Conservation (phyloP, 768 basidiomycete genomes). For the Botryobasidium botryosum region DNA sequence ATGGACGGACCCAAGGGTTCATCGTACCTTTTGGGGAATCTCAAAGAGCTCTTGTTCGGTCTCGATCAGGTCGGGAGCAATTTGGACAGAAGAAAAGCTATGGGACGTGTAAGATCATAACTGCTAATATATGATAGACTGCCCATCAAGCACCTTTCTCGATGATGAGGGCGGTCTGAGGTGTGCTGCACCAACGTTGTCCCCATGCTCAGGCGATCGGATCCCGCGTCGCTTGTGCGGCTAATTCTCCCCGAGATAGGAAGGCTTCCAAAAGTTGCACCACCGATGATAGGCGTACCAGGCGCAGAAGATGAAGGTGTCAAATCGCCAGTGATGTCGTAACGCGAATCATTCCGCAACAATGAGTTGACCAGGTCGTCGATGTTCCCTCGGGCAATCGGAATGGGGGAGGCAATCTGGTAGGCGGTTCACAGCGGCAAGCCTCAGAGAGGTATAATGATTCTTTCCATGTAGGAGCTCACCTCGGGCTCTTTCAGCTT, state of each 20-base stretch:
- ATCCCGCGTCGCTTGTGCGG: slow-evolving; percentile 13
- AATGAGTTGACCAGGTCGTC: slow-evolving; percentile 33
- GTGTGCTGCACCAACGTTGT: neutral
- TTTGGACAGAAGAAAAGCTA: slow-evolving; percentile 24
- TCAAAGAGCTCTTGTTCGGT: slow-evolving; percentile 83
- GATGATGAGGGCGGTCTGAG: too few species aligned
- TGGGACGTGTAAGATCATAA: slow-evolving; percentile 1
- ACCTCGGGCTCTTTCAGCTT: slow-evolving; percentile 20
- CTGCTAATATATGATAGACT: slow-evolving; percentile 7
- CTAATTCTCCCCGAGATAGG: slow-evolving; percentile 16
- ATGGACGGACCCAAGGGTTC: slow-evolving; percentile 8
- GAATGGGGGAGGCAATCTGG: slow-evolving; percentile 7
- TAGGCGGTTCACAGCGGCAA: neutral
- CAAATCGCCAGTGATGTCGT: slow-evolving; percentile 39
- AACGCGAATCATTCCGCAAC: too few species aligned
- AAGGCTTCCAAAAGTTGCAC: slow-evolving; percentile 21
- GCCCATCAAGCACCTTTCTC: too few species aligned
- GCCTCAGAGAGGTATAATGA: neutral
- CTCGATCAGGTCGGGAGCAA: slow-evolving; percentile 67
- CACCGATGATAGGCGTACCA: slow-evolving; percentile 42
- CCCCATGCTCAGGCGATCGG: slow-evolving; percentile 1
- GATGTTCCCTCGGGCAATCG: slow-evolving; percentile 10
- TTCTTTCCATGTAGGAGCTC: neutral
- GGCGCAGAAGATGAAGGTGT: slow-evolving; percentile 60
- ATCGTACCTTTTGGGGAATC: slow-evolving; percentile 60